These are phyloP conservation scores for Paramecium tetraurelia DNA, from an alignment of 73 alveolate species.

Conservation along the genomic window DNA sequence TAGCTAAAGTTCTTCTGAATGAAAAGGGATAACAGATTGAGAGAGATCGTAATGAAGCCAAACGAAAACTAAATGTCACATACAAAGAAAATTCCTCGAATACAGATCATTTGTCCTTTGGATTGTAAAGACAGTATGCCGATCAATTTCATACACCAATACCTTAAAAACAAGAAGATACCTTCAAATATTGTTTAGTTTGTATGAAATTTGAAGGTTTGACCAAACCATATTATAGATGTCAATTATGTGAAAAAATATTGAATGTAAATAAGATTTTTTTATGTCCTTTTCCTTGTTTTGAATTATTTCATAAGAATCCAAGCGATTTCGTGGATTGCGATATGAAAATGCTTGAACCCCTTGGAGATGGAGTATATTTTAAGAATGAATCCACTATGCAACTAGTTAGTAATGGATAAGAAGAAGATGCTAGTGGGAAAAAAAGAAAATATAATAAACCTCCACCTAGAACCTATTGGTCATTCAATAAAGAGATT, in stretches of 20 bases:
- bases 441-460: background rate
- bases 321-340: constrained; percentile 16
- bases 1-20: background rate
- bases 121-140: background rate
- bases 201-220: background rate
- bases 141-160: background rate
- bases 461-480: background rate
- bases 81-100: background rate
- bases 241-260: background rate
- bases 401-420: background rate
- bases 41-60: background rate
- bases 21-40: background rate
- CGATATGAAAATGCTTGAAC: background rate
- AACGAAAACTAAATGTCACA: background rate
- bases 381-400: background rate
- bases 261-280: background rate
- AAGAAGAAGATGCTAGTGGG: background rate
- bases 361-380: background rate
- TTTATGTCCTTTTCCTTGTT: constrained; percentile 40
- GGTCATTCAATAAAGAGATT: background rate
- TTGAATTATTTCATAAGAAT: constrained; percentile 23
- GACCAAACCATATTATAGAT: constrained; percentile 30
- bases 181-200: constrained; percentile 11
- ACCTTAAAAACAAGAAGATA: background rate
- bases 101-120: background rate